Evolutionary conservation across 345 rosid species (phyloP), one percentile per base, ranked within the genome.

Genomic region (Bruguiera parviflora): DNA sequence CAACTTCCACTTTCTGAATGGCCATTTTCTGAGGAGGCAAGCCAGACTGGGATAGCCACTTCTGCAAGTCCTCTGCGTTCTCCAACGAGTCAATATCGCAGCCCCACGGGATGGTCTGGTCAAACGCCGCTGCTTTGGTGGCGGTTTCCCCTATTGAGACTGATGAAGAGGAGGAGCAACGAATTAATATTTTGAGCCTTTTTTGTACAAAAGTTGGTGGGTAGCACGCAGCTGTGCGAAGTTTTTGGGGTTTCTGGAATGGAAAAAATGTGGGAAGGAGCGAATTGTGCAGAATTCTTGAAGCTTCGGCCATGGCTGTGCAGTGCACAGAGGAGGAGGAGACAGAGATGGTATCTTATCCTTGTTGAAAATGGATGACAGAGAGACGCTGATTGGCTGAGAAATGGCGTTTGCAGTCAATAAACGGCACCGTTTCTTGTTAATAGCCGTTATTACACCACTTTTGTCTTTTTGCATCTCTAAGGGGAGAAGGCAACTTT

Each of bases 21-120:
- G 77, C 83, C 98, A 91, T 91, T 74, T 91, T 94, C 84, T 91
- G 98, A 0, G 83, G 84, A 53, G 98, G 97, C 20, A 91, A 82
- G 3, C 98, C 98, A 4, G 88, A 88, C 20, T 80, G 88, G 28
- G 92, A 84, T 68, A 94, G 84, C 97, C 96, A 93, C 49, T 77
- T 81, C 75, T 90, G 92, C 35, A 94, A 88, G 18, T 81, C 89
- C 61, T 87, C 83, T 3, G 96, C 89, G 75, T 88, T 89, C 73
- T 86, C 81, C 31, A 74, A 53, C 0, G 85, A 73, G 70, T 79
- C 85, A 3, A 79, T 69, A 53, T 90, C 91, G 66, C 96, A 88
- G 0, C 92, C 92, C 92, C 92, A 87, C 0, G 88, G 84, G 5
- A 87, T 77, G 21, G 33, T 43, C 59, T 82, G 82, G 47, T 64